Evolutionary conservation across 495 filamentous ascomycete species (phyloP), one percentile per base, ranked within the genome.

Genomic region (Penicillium verhagenii): DNA sequence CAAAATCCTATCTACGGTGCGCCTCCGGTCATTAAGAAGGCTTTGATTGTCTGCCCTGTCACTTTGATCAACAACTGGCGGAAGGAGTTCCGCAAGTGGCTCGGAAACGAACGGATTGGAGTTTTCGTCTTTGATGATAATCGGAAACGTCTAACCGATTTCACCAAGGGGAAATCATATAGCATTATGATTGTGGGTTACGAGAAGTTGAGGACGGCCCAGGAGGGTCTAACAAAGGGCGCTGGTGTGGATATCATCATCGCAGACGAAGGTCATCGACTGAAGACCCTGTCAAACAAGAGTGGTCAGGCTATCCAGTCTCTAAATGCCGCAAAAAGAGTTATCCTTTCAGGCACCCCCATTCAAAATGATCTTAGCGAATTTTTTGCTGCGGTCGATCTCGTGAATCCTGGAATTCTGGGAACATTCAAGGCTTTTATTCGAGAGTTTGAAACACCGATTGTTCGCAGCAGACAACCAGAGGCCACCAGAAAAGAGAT

Each of bases 221-320:
- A 86, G 49, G 85, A 83, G 20, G 85, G 86, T 39, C 69, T 92
- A 39, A 79, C 84, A 42, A 82, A 82, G 57, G 82, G 86, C 6
- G 64, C 65, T 38, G 82, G 84, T 0, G 74, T 92, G 48, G 89
- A 92, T 62, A 90, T 93, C 54, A 82, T 93, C 42, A 84, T 93
- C 59, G 87, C 87, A 2, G 89, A 93, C 66, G 89, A 93, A 72
- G 89, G 89, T 1, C 89, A 93, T 63, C 71, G 89, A 50, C 79
- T 93, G 16, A 93, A 93, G 66, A 92, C 89, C 0, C 81, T 88
- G 13, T 85, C 89, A 63, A 93, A 92, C 65, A 92, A 92, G 68
- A 85, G 86, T 49, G 87, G 87, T 18, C 77, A 84, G 50, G 89
- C 89, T 11, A 91, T 93, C 54, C 83, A 83, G 51, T 81, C 85